Base-by-base conservation (phyloP, 768 basidiomycete species). In the Arthromyces matolae region DNA sequence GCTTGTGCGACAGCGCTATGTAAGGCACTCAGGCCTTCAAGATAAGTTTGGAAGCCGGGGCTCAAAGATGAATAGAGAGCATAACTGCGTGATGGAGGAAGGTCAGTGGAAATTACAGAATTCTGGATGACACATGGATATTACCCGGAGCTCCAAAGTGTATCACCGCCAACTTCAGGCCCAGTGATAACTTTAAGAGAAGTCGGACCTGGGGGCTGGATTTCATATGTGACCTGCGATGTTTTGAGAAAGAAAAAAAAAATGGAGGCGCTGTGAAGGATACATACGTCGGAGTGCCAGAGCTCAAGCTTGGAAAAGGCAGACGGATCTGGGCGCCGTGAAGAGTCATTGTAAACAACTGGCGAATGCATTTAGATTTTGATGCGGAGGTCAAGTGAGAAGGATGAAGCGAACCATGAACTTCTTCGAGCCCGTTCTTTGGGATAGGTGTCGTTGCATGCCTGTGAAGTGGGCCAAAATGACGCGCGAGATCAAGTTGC, bases 21-120 rank as follows among this genome's bases (percentile, higher is more conserved):
- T 3, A 91, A 74, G 8, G 86, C 88, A 24, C 68, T 71, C 28
- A 89, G 70, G 20, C 82, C 80, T 57, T 90, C 88, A 44, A 92
- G 73, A 64, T 90, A 91, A 36, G 70, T 76, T 60, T 90, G 86
- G 65, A 89, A 74, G 10, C 78, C 79, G 1, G 80, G 76, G 58
- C 89, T 91, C 49, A 90, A 70, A 34, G 83, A 85, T 2, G 89
- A 90, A 69, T 90, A 91, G n/a, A 91, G 71, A 3, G 87, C 84
- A 59, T 89, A 89, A 29, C 86, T 89, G 46, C n/a, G n/a, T n/a
- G 16, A 35, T 22, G 28, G 19, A 8, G 44, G 19, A 27, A 23
- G 10, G 47, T 46, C n/a, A 28, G 41, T 12, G 23, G 33, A 34
- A 24, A 13, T 3, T 16, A 23, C 22, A 24, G 20, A 34, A 32